Base-by-base conservation (phyloP, 345 rosid genomes). In the Populus euphratica region DNA sequence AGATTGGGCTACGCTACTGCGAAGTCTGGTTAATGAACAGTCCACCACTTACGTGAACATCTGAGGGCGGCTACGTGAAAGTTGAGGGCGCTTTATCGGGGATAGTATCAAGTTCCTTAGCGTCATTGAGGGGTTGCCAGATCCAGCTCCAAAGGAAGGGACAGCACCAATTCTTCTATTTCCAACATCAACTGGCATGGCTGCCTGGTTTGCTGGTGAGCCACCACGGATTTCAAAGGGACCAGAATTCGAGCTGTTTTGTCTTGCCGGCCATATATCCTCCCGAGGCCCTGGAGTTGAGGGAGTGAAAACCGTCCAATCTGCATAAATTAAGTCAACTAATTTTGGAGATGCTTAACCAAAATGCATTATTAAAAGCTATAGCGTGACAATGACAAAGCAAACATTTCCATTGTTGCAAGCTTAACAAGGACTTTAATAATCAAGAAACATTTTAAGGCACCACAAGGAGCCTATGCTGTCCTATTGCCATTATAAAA, bases 221-320 rank as follows among this genome's bases (percentile, higher is more conserved):
- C 79, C 84, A 25, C 81, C 81, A 73, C 91, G 76, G 82, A 93
- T 86, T 75, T 90, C 88, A 39, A 96, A 96, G 66, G 86, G 96
- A 82, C 91, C 89, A 20, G 96, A 89, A 82, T 87, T 87, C 18
- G 89, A 82, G 82, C 96, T 91, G 77, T 85, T 90, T 79, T 87
- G 97, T 85, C 97, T 93, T 59, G 96, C 90, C 74, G 94, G 91
- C 99, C 97, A 93, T 72, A 89, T 77, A 79, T 91, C 98, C 78
- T 93, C 97, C 82, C 87, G 89, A 66, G 92, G 92, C 70, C 96
- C 99, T 93, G 99, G 99, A 86, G 97, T 93, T 85, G 87, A 85
- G 81, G 98, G 97, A 90, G 93, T 87, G 81, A 73, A 84, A 88
- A 86, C 84, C 72, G 90, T 86, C 91, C 94, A 87, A 86, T 88